A percentile compares a stretch with the other conserved stretches of the same genome.
Evolutionary conservation across 441 rosid genomes (phyloP).

Genomic region (Omphalea diandra): DNA sequence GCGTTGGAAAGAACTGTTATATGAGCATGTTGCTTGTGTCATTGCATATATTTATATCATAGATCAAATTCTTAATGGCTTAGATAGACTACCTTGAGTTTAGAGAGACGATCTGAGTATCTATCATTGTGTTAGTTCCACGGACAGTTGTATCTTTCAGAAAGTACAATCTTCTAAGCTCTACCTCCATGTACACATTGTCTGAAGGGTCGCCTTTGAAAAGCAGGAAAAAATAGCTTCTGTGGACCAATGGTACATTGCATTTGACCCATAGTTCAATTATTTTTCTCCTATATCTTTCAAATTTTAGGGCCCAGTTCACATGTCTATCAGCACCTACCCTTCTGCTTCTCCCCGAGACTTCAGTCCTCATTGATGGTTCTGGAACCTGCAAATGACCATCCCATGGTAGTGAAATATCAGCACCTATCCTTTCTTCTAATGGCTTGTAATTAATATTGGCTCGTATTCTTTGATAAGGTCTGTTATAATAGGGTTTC

Average conservation of each 20-base stretch:
- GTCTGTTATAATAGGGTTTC: no score
- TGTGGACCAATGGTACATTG: slow-evolving; percentile 77
- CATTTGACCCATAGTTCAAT: slow-evolving; percentile 73
- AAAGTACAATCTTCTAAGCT: slow-evolving; percentile 76
- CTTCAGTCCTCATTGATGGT: slow-evolving; percentile 26
- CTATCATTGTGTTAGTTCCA: slow-evolving; percentile 32
- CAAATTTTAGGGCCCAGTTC: slow-evolving; percentile 51
- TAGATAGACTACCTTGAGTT: slow-evolving; percentile 38
- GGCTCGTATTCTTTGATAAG: no score
- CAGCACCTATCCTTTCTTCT: no score
- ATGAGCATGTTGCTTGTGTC: background rate
- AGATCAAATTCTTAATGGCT: background rate
- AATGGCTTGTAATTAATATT: no score
- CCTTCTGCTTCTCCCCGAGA: slow-evolving; percentile 22
- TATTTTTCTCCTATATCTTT: slow-evolving; percentile 57
- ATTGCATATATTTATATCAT: background rate
- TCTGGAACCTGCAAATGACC: slow-evolving; percentile 53
- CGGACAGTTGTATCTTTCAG: slow-evolving; percentile 49
- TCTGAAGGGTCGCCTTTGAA: slow-evolving; percentile 88
- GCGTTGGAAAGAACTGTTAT: no score
- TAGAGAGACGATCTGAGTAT: slow-evolving; percentile 24
- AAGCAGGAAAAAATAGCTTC: slow-evolving; percentile 85
- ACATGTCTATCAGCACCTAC: slow-evolving; percentile 29
- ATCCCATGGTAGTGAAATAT: no score
- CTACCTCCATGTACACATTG: slow-evolving; percentile 80